phyloP scores from a whole-genome alignment of 352 stramenopile species.

The Phytophthora boehmeriae region DNA sequence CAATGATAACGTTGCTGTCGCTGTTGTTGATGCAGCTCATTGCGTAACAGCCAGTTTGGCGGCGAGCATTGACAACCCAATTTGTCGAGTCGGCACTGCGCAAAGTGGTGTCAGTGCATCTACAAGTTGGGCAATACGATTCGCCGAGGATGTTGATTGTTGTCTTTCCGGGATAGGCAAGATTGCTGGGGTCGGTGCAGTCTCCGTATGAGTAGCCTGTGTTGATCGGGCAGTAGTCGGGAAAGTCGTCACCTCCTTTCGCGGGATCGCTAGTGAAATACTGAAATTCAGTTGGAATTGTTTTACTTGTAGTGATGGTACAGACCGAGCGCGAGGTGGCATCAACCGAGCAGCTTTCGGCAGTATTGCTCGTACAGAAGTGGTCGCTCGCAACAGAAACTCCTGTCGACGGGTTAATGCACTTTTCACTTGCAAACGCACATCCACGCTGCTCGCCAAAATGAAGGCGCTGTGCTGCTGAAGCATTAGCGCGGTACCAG shows the following conservation, averaged over 20 bases:
- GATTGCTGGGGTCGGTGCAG: constrained; percentile 64
- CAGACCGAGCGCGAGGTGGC: constrained; percentile 72
- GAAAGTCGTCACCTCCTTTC: constrained; percentile 63
- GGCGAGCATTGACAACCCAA: constrained; percentile 61
- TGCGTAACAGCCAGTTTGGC: constrained; percentile 78
- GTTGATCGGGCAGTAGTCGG: constrained; percentile 83
- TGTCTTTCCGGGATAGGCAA: constrained; percentile 47
- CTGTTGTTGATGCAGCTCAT: constrained; percentile 59
- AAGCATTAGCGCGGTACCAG: constrained; percentile 75
- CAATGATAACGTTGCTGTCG: constrained; percentile 33
- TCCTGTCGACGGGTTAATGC: constrained; percentile 58
- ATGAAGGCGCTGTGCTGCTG: constrained; percentile 55
- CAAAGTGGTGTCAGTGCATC: constrained; percentile 72
- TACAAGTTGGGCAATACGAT: constrained; percentile 73
- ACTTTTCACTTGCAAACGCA: constrained; percentile 67
- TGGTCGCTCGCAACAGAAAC: constrained; percentile 56
- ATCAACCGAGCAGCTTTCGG: constrained; percentile 81
- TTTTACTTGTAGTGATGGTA: constrained; percentile 43
- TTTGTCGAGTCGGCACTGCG: constrained; percentile 60
- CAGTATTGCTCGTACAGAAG: constrained; percentile 61
- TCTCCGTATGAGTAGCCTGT: constrained; percentile 70
- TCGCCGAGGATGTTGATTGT: constrained; percentile 81
- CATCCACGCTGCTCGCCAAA: constrained; percentile 76
- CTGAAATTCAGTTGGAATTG: constrained; percentile 56
- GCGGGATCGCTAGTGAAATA: constrained; percentile 64